Evolutionary conservation across 23 red algal genomes (phyloP).

Genomic region (Porphyridium purpureum): DNA sequence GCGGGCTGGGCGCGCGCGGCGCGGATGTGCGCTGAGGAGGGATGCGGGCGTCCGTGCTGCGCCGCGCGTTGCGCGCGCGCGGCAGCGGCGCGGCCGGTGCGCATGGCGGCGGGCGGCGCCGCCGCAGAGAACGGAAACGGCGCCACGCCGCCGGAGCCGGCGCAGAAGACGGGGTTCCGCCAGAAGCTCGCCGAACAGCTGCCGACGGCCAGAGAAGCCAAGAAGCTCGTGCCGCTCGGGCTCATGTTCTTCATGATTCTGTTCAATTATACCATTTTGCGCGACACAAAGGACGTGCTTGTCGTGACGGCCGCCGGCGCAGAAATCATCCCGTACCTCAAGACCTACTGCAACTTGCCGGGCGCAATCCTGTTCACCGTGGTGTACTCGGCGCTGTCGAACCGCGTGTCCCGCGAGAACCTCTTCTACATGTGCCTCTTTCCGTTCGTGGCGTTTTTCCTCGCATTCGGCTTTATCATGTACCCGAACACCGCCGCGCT

Average conservation of each 20-base stretch:
- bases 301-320: slow-evolving; percentile 92
- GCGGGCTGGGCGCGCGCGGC: too few species aligned
- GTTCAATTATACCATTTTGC: slow-evolving; percentile 98
- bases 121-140: too few species aligned
- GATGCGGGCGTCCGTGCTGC: too few species aligned
- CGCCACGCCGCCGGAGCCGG: too few species aligned
- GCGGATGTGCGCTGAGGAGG: too few species aligned
- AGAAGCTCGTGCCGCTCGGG: slow-evolving; percentile 82
- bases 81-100: too few species aligned
- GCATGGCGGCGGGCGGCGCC: too few species aligned
- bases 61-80: too few species aligned
- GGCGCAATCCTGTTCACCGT: slow-evolving; percentile 90
- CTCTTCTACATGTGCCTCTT: slow-evolving; percentile 91
- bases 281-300: slow-evolving; percentile 98
- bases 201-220: slow-evolving; percentile 58
- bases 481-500: slow-evolving; percentile 66
- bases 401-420: slow-evolving; percentile 55
- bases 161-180: too few species aligned
- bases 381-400: slow-evolving; percentile 77
- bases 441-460: slow-evolving; percentile 86
- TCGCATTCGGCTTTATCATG: slow-evolving; percentile 67
- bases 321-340: slow-evolving; percentile 96
- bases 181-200: too few species aligned
- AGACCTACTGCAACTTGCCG: slow-evolving; percentile 96
- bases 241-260: slow-evolving; percentile 98